phyloP scores from a whole-genome alignment of 768 basidiomycete species.

The Leccinellum luteum region DNA sequence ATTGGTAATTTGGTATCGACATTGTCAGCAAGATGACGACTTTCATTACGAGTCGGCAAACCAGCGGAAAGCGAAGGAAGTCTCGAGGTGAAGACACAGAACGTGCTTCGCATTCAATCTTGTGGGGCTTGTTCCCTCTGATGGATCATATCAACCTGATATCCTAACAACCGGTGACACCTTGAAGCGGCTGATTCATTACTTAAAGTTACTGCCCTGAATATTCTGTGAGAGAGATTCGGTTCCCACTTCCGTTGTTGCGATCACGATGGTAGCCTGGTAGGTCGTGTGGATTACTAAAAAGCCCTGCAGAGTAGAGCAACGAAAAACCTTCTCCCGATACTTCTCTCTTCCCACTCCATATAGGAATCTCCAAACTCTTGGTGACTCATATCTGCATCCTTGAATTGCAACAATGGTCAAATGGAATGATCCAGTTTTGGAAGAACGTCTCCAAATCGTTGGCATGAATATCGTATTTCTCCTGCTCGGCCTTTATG shows the following conservation, averaged over 20 bases:
- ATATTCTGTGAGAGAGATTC: constrained; percentile 5
- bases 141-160: background rate
- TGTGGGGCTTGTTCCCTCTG: background rate
- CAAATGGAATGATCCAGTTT: constrained; percentile 13
- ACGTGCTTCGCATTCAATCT: background rate
- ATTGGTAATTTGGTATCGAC: too few species aligned
- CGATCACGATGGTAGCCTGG: background rate
- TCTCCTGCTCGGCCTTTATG: constrained; percentile 23
- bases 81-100: background rate
- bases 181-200: background rate
- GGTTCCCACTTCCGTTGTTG: background rate
- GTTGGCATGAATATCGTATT: constrained; percentile 9
- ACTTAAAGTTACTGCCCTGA: background rate
- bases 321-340: background rate
- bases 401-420: constrained; percentile 14
- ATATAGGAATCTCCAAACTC: background rate
- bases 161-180: background rate
- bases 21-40: too few species aligned
- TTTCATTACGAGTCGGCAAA: too few species aligned
- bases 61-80: background rate
- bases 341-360: background rate
- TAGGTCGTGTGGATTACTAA: background rate
- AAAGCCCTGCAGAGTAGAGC: background rate
- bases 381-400: background rate
- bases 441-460: background rate